These are phyloP conservation scores for Neckera pumila DNA, from an alignment of 225 moss, liverwort and hornwort genomes.

Conservation along the genomic window DNA sequence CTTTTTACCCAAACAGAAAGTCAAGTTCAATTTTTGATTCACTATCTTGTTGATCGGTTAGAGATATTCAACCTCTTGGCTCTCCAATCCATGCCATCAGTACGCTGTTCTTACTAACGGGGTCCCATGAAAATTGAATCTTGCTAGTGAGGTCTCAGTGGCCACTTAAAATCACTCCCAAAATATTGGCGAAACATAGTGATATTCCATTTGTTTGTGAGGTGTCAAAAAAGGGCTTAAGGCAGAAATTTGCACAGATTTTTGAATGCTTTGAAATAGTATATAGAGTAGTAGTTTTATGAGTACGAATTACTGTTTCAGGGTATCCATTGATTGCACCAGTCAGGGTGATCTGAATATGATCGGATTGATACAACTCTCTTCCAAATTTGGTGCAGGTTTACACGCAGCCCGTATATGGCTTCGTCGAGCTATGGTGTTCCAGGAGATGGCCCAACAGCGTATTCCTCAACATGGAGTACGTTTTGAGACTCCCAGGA, in stretches of 20 bases:
- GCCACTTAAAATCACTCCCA: background rate
- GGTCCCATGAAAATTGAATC: background rate
- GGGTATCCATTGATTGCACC: background rate
- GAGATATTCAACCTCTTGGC: background rate
- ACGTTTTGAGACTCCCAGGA: slow-evolving; percentile 25
- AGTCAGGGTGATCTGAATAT: background rate
- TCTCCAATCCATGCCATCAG: background rate
- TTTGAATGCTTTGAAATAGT: background rate
- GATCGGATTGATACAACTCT: background rate
- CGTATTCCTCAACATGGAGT: slow-evolving; percentile 27
- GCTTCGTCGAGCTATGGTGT: slow-evolving; percentile 35
- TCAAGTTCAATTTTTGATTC: background rate
- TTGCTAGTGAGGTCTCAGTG: background rate
- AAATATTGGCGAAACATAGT: background rate
- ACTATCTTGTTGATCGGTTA: background rate
- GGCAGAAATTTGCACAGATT: too few relatives aligned
- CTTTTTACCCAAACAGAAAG: background rate
- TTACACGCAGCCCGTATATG: slow-evolving; percentile 63
- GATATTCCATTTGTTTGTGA: background rate
- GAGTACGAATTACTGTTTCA: background rate
- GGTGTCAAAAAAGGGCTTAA: background rate
- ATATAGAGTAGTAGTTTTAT: background rate
- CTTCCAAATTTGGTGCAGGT: slow-evolving; percentile 30
- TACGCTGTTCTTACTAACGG: background rate
- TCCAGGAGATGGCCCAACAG: slow-evolving; percentile 33